Evolutionary conservation across 2,329 filamentous ascomycete species (phyloP).

Genomic region (Trichoderma gracile): DNA sequence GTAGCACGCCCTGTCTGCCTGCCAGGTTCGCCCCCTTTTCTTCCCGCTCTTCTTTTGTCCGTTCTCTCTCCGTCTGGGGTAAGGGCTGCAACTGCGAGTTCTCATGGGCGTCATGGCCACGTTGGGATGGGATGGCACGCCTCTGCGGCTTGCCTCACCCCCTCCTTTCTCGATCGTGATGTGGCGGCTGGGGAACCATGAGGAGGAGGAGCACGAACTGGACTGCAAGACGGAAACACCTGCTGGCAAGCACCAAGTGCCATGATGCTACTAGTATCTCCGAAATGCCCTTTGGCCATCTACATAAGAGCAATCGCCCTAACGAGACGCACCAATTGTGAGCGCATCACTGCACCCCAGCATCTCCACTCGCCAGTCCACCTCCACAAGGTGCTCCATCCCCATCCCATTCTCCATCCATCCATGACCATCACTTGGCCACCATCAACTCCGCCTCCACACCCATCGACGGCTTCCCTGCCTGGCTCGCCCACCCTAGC

Average conservation of each 20-base stretch:
- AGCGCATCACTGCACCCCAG: conserved; percentile 25
- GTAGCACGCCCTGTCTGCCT: conserved; percentile 1
- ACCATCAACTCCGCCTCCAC: conserved; percentile 25
- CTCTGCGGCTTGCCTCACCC: not conserved
- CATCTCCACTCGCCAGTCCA: conserved; percentile 24
- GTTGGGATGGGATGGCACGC: conserved; percentile 3
- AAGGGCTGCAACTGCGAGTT: not conserved
- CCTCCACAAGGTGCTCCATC: conserved; percentile 24
- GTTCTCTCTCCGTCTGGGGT: not conserved
- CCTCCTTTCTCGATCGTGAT: conserved; percentile 14
- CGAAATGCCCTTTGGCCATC: conserved; percentile 18
- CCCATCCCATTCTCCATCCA: conserved; percentile 20
- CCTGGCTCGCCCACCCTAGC: conserved; percentile 24
- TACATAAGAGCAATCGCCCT: conserved; percentile 16
- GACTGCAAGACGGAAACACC: conserved; percentile 15
- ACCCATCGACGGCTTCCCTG: conserved; percentile 25
- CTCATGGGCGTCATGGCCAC: not conserved
- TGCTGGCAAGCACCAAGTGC: conserved; percentile 11
- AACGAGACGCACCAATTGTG: conserved; percentile 24
- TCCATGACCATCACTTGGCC: conserved; percentile 24
- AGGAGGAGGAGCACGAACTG: conserved; percentile 11
- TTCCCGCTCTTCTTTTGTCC: not conserved
- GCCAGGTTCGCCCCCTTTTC: not conserved
- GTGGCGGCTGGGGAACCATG: conserved; percentile 15
- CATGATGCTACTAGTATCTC: conserved; percentile 24